Evolutionary conservation across 306 rosid species (phyloP).

Genomic region (Quercus rubra): DNA sequence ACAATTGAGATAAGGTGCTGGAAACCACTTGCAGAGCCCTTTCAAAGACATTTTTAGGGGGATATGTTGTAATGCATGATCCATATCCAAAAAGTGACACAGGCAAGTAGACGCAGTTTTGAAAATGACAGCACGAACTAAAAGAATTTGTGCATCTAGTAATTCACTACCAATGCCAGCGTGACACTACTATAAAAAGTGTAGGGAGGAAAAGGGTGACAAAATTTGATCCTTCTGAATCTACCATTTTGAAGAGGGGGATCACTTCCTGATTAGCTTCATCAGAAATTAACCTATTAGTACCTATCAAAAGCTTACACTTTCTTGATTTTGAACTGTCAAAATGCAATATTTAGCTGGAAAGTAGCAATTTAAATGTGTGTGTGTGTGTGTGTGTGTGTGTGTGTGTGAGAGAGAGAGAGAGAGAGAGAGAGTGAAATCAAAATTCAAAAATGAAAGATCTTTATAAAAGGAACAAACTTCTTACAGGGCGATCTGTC

Average conservation of each 20-base stretch:
- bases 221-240: background rate
- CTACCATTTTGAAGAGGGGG: background rate
- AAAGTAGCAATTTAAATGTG: background rate
- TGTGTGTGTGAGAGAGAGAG: too few species aligned
- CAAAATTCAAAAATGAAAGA: background rate
- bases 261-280: background rate
- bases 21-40: background rate
- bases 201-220: background rate
- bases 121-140: background rate
- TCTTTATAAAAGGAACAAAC: background rate
- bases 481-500: slow-evolving; percentile 86
- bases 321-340: background rate
- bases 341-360: background rate
- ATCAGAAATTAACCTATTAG: background rate
- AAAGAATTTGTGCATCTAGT: background rate
- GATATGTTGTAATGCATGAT: background rate
- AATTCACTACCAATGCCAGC: background rate
- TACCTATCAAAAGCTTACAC: background rate
- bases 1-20: background rate
- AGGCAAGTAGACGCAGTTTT: background rate
- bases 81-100: background rate
- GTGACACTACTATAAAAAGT: background rate
- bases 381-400: too few species aligned
- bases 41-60: too few species aligned
- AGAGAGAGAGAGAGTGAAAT: background rate